Conservation (phyloP, 805 yeast species). For the Candida ipomoeae region DNA sequence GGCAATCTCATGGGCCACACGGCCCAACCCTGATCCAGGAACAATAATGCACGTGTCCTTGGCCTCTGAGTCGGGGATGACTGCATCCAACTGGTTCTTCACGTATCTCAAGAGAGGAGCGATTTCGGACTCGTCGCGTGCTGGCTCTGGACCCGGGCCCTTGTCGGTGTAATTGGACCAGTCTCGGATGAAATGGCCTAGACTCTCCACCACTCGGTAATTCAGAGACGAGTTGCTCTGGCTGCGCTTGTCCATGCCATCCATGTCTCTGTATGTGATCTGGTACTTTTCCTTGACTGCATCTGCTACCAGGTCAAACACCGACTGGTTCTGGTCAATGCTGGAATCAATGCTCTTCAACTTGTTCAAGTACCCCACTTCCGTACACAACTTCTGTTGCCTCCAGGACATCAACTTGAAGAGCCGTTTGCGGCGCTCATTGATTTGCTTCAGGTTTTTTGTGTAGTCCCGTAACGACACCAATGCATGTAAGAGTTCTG, state of each 20-base stretch:
- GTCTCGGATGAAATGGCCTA: constrained; percentile 77
- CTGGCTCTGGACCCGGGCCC: neutral
- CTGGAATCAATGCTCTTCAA: constrained; percentile 46
- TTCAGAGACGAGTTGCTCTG: constrained; percentile 19
- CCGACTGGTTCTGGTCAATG: constrained; percentile 43
- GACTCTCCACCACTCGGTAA: constrained; percentile 56
- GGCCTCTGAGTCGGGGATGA: constrained; percentile 25
- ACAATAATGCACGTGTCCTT: constrained; percentile 52
- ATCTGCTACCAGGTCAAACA: constrained; percentile 45
- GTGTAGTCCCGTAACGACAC: constrained; percentile 46
- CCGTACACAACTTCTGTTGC: constrained; percentile 52
- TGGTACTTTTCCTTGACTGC: constrained; percentile 43
- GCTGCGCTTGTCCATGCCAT: neutral
- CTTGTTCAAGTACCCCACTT: constrained; percentile 53
- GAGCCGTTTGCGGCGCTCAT: constrained; percentile 41
- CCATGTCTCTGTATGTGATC: constrained; percentile 28
- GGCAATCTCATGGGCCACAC: constrained; percentile 65
- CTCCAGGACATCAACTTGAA: constrained; percentile 48
- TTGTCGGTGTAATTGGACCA: constrained; percentile 44
- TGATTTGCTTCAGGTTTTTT: constrained; percentile 37
- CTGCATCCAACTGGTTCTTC: constrained; percentile 33
- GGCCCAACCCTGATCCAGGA: constrained; percentile 88
- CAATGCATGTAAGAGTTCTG: constrained; percentile 40
- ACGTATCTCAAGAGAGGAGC: constrained; percentile 54
- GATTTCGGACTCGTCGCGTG: constrained; percentile 45